Base-by-base conservation (phyloP, 345 rosid species). In the Fremontodendron californicum region DNA sequence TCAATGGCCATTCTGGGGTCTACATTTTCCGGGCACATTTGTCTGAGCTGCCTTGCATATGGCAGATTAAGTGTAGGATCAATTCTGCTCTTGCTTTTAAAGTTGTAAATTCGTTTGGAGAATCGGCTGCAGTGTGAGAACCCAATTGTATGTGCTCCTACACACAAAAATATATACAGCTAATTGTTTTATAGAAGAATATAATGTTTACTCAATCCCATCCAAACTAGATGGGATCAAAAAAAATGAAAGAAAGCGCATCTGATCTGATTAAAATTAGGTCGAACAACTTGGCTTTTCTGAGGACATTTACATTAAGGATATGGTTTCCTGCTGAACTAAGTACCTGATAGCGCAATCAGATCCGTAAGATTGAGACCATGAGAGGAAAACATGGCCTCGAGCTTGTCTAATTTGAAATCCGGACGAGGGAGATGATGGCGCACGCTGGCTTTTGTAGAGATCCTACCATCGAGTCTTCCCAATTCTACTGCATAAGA, bases 121-220 rank as follows among this genome's bases (percentile, higher is more conserved):
- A 79, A 66, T 9, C 78, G 65, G 74, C 18, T 54, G 43, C 82
- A 79, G 64, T 79, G 78, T 21, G 78, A 79, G 78, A 79, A 79
- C 39, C 82, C 82, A 35, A 79, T 68, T 21, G 82, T 80, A 73
- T 80, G 82, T 23, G 82, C 78, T 9, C 75, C 80, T 70, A 69
- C 27, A 70, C 18, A 19, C 48, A 42, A 62, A 33, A 1, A 45
- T 1, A 62, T 37, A 12, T 12, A 27, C 4, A 5, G 33, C 46
- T 21, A 15, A 52, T 52, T 55, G 13, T 9, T 27, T n/a, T 54
- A 54, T 0, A n/a, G 27, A 8, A 52, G 18, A n/a, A 52, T 8
- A n/a, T 52, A 52, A n/a, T 6, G 9, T 7, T 19, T 19, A 52
- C 10, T 8, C 25, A n/a, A 27, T n/a, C 42, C 25, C 11, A 48